Evolutionary conservation across 192 early-diverging fungal species (phyloP).

Genomic region (Rhizophlyctis rosea): DNA sequence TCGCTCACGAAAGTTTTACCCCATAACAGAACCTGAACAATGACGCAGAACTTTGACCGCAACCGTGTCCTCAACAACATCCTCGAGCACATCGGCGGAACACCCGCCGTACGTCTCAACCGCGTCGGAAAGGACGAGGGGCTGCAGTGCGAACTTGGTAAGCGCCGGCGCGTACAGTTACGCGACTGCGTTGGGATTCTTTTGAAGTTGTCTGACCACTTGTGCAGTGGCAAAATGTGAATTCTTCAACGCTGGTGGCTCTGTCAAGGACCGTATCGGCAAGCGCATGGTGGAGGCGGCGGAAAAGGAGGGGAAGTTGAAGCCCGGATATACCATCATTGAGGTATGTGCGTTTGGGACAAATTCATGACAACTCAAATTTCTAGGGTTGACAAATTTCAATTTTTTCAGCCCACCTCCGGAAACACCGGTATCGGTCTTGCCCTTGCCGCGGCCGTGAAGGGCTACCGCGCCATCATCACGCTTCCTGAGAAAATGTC

Average conservation of each 20-base stretch:
- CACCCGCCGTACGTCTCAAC: constrained; percentile 90
- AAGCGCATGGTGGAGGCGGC: constrained; percentile 95
- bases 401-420: constrained; percentile 70
- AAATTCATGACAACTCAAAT: background rate
- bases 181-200: background rate
- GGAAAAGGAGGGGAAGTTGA: constrained; percentile 85
- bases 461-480: constrained; percentile 97
- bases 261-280: constrained; percentile 98
- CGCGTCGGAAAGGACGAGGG: constrained; percentile 82
- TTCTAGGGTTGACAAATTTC: background rate
- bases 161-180: constrained; percentile 12
- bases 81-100: constrained; percentile 95
- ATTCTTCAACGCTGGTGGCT: constrained; percentile 98
- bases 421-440: constrained; percentile 99
- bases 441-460: constrained; percentile 95
- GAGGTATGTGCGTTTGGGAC: constrained; percentile 48
- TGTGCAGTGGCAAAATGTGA: constrained; percentile 84
- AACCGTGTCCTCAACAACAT: constrained; percentile 76
- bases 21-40: constrained; percentile 34
- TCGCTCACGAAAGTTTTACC: constrained; percentile 5
- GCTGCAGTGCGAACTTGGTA: constrained; percentile 90
- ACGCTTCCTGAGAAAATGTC: constrained; percentile 99
- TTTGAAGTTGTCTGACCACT: background rate
- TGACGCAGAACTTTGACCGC: constrained; percentile 19
- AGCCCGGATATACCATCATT: constrained; percentile 92